These are phyloP conservation scores for Serendipita sp. DNA, from an alignment of 768 basidiomycete genomes.

Conservation along the genomic window DNA sequence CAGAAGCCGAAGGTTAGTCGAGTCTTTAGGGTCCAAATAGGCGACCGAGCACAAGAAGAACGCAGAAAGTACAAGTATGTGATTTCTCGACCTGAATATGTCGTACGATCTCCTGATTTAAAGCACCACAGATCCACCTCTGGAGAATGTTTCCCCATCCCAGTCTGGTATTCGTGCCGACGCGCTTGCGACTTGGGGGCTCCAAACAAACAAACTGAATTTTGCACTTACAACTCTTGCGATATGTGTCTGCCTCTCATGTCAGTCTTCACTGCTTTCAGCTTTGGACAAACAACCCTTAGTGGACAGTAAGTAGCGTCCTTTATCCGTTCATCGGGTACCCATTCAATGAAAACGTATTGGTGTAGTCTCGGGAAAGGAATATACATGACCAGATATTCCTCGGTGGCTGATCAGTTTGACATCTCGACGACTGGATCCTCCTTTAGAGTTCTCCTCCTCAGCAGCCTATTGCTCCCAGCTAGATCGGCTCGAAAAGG, in stretches of 20 bases:
- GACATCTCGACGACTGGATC: conserved; percentile 54
- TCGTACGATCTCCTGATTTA: too few relatives aligned
- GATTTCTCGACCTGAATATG: too few relatives aligned
- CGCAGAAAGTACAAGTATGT: background rate
- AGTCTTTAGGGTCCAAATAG: background rate
- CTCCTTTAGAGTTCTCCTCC: conserved; percentile 50
- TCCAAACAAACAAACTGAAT: conserved; percentile 26
- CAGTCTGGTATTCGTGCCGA: conserved; percentile 18
- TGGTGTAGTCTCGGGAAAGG: conserved; percentile 39
- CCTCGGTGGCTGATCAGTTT: conserved; percentile 38
- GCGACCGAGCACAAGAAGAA: background rate
- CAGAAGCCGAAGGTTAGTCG: background rate
- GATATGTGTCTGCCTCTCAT: conserved; percentile 46
- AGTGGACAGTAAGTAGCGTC: conserved; percentile 34
- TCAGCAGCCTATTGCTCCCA: conserved; percentile 36
- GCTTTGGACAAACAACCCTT: conserved; percentile 37
- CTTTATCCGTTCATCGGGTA: background rate
- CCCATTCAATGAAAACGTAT: background rate
- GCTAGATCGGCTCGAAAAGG: background rate
- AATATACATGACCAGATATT: conserved; percentile 45
- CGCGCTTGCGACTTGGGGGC: conserved; percentile 53
- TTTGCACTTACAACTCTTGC: conserved; percentile 49
- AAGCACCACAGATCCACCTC: background rate
- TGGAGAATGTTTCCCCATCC: background rate
- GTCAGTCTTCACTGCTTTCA: conserved; percentile 40